These are phyloP conservation scores for Globisporangium paroecandrum DNA, from an alignment of 352 stramenopile genomes.

Conservation along the genomic window DNA sequence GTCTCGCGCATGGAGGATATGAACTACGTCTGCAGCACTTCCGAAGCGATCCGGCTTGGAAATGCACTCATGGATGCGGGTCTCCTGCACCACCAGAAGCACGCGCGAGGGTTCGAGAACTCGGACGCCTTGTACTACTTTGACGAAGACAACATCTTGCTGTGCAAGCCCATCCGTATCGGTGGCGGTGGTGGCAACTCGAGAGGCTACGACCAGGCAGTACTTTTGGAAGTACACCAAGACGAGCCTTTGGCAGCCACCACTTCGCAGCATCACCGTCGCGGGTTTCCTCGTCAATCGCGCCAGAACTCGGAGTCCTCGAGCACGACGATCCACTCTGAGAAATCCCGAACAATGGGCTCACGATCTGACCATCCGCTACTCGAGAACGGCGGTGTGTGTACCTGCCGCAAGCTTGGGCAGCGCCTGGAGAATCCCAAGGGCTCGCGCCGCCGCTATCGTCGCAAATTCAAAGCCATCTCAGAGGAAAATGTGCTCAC, in stretches of 20 bases:
- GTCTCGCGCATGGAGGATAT: conserved; percentile 40
- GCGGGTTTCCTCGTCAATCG: conserved; percentile 2
- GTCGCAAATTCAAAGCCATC: conserved; percentile 23
- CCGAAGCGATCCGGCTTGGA: conserved; percentile 43
- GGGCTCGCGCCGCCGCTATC: conserved; percentile 15
- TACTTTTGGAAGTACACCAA: background rate
- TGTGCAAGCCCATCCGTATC: conserved; percentile 18
- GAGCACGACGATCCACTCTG: conserved; percentile 7
- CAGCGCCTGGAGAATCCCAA: conserved; percentile 29
- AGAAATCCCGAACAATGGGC: background rate
- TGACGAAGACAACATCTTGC: conserved; percentile 34
- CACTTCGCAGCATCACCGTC: background rate
- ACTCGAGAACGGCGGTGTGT: conserved; percentile 22
- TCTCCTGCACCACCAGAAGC: conserved; percentile 25
- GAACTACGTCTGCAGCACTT: conserved; percentile 31
- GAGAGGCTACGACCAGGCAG: background rate
- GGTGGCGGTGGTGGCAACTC: background rate
- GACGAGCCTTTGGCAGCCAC: background rate
- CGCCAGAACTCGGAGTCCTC: conserved; percentile 10
- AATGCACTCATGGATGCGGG: conserved; percentile 33
- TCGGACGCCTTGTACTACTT: conserved; percentile 33
- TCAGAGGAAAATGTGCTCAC: conserved; percentile 25
- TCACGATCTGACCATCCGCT: conserved; percentile 5
- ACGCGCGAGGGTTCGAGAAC: conserved; percentile 18
- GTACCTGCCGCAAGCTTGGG: conserved; percentile 35